Base-by-base conservation (phyloP, 2,329 filamentous ascomycete genomes). In the Chaetomium sp. region DNA sequence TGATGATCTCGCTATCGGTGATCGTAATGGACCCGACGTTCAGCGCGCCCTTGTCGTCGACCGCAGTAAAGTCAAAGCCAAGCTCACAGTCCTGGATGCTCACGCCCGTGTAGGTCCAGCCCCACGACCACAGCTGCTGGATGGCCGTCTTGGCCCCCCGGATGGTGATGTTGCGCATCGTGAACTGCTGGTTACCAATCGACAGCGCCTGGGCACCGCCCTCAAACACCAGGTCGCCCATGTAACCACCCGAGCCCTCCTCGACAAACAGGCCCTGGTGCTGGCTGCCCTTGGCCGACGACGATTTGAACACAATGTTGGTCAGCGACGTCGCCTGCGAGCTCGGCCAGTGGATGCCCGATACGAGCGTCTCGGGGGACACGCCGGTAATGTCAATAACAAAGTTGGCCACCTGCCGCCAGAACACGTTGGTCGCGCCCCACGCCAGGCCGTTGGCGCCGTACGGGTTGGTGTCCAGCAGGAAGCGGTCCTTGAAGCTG, bases 81-180 rank as follows among this genome's bases (percentile, higher is more conserved):
- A 87, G 74, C 8, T 73, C 72, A 65, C 84, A 87, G 65, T 86
- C 76, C 65, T 81, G 78, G 69, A 89, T 80, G 33, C 70, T 74
- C 19, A 88, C 67, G 27, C 79, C 82, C 70, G 87, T 86, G 74
- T 88, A 87, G 5, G 82, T 85, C 84, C 85, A 90, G 1, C 82
- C 80, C 87, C 87, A 90, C 68, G 87, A 81, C 87, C 87, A 90
- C 59, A 86, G 79, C 74, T 88, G 84, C 67, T 79, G 80, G 56
- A 89, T 82, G 47, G 84, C 87, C 9, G 83, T 86, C 63, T 83
- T 74, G 61, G 82, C 80, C 58, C 79, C 75, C 63, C 79, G 80
- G 70, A 89, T 87, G 27, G 78, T 83, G 61, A 88, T 66, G 65
- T 89, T 88, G 33, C 84, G 78, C 49, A 84, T 82, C 11, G 85